Evolutionary conservation across 768 basidiomycete species (phyloP).

Genomic region (Mycena crocata): DNA sequence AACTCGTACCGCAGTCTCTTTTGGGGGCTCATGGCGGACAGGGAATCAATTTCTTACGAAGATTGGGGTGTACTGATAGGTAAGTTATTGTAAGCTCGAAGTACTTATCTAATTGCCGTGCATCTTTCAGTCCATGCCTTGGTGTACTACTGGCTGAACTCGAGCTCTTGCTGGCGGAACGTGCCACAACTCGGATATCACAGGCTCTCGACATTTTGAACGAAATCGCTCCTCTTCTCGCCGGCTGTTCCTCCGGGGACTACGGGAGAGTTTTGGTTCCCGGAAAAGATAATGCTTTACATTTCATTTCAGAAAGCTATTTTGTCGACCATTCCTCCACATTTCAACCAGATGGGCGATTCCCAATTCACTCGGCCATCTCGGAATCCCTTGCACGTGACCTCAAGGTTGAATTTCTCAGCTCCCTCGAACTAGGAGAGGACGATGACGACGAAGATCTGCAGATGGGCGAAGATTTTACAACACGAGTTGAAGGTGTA

Average conservation of each 20-base stretch:
- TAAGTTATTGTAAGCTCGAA: neutral
- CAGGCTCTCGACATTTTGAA: constrained; percentile 20
- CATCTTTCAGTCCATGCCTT: constrained; percentile 27
- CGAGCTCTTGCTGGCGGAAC: neutral
- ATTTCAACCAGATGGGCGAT: constrained; percentile 19
- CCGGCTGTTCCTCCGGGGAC: neutral
- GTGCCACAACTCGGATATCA: neutral
- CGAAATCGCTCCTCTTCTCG: constrained; percentile 9
- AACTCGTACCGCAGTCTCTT: constrained; percentile 3
- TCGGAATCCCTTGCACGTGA: constrained; percentile 24
- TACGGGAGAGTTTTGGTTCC: constrained; percentile 18
- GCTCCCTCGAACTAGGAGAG: constrained; percentile 30
- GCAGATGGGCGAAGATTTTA: constrained; percentile 43
- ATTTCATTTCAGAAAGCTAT: constrained; percentile 14
- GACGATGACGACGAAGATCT: constrained; percentile 32
- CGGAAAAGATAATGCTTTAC: constrained; percentile 13
- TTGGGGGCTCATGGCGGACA: constrained; percentile 2
- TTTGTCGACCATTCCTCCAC: constrained; percentile 15
- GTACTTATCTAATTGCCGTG: too few species aligned
- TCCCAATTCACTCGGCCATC: constrained; percentile 10
- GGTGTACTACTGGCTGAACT: constrained; percentile 25
- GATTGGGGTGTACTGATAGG: constrained; percentile 29
- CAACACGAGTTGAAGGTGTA: constrained; percentile 37
- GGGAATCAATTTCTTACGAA: constrained; percentile 11
- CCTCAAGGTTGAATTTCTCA: constrained; percentile 27